These are phyloP conservation scores for Talaromyces pinophilus DNA, from an alignment of 2,329 filamentous ascomycete species.

Conservation along the genomic window DNA sequence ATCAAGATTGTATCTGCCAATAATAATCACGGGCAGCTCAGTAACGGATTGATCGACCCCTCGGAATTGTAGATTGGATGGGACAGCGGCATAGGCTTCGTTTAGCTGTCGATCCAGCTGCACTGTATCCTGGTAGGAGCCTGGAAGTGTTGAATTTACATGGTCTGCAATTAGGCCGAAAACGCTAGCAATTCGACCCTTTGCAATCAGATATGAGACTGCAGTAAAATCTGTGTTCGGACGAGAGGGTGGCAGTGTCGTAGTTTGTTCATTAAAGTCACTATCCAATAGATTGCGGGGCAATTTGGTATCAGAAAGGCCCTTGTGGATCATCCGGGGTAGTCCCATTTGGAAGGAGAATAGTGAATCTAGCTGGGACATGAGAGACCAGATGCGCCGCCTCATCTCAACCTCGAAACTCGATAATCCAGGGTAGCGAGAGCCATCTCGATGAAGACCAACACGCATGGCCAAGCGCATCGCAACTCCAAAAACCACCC, in stretches of 20 bases:
- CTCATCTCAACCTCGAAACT: constrained; percentile 57
- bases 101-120: background rate
- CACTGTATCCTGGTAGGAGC: background rate
- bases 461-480: constrained; percentile 56
- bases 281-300: constrained; percentile 62
- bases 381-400: constrained; percentile 40
- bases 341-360: constrained; percentile 64
- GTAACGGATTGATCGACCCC: constrained; percentile 27
- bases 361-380: constrained; percentile 58
- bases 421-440: constrained; percentile 52
- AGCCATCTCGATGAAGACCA: constrained; percentile 61
- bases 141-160: background rate
- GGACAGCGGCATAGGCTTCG: background rate
- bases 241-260: constrained; percentile 53
- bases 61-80: constrained; percentile 27
- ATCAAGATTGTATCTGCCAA: constrained; percentile 27
- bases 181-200: background rate
- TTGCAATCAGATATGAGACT: background rate
- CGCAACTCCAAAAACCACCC: too few relatives aligned
- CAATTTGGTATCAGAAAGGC: constrained; percentile 58
- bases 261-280: constrained; percentile 56
- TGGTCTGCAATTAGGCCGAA: constrained; percentile 1
- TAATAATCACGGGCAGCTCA: constrained; percentile 29
- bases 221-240: constrained; percentile 35
- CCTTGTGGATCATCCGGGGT: constrained; percentile 59